Evolutionary conservation across 2,329 filamentous ascomycete species (phyloP), one percentile per base, ranked within the genome.

Genomic region (Remersonia thermophila): DNA sequence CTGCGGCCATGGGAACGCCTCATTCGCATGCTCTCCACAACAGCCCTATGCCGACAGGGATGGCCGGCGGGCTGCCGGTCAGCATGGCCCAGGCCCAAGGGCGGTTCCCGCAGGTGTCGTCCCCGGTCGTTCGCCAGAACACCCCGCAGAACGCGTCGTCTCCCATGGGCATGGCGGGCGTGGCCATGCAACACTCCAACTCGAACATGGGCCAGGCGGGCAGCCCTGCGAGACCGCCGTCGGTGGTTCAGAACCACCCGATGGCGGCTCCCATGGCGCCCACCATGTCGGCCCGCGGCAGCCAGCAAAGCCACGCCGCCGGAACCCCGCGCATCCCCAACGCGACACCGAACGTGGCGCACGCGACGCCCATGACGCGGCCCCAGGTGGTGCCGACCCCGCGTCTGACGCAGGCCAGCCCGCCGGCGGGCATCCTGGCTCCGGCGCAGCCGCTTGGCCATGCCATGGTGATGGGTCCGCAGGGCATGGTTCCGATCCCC

Each of bases 91-190:
- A 58, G 5, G 56, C 60, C 10, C 55, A 62, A 36, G 57, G 62
- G 23, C 62, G 69, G 8, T 72, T 73, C 43, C 59, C 61, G 14
- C 60, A 77, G 45, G 69, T 74, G 7, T 77, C 77, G 7, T 84
- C 82, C n/a, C 82, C 83, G 0, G 62, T 76, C 39, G 57, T 71
- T 15, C 66, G 72, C 11, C 75, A 80, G 47, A 71, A 70, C 15
- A 80, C 75, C 1, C 76, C 76, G 10, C 73, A 76, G 38, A 73
- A 70, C 38, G 70, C 73, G 60, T 79, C 76, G 4, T 80, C 76
- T 2, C 77, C 76, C 7, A 77, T 73, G 65, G 67, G 74, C n/a
- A 65, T 65, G 30, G 37, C 40, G 6, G 68, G 68, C 26, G 69
- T 71, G 17, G 60, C 72, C 0, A 80, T 81, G 76, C 73, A 78